Conservation (phyloP, 768 basidiomycete genomes). For the Tylopilus cervinicoccineus region DNA sequence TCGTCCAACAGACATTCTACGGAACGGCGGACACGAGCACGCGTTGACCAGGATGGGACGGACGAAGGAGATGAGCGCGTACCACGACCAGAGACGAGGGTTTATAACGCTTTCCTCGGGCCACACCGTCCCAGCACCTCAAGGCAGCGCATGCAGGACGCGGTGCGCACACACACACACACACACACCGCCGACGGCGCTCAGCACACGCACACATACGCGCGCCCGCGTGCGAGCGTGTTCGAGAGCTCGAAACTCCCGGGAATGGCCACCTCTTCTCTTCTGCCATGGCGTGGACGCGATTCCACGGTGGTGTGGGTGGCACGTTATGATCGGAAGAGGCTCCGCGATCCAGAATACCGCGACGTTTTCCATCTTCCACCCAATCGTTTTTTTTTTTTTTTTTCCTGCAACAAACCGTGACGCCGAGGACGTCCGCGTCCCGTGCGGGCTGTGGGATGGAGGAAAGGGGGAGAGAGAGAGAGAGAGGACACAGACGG, state of each 20-base stretch:
- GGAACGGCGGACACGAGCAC: neutral
- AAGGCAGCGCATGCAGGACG: neutral
- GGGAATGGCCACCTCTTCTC: slow-evolving; percentile 3
- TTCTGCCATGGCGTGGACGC: slow-evolving; percentile 3
- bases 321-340: neutral
- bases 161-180: neutral
- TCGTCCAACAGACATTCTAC: slow-evolving; percentile 7
- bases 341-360: slow-evolving; percentile 1
- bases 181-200: slow-evolving; percentile 7
- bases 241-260: slow-evolving; percentile 8
- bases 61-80: neutral
- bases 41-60: neutral
- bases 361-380: neutral
- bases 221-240: no score
- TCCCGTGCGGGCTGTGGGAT: no score
- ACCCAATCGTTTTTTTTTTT: neutral
- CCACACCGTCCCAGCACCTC: neutral
- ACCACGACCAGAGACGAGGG: neutral
- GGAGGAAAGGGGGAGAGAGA: neutral
- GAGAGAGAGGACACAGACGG: neutral
- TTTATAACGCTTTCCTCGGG: slow-evolving; percentile 8
- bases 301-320: neutral
- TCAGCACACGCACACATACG: slow-evolving; percentile 1
- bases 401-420: neutral
- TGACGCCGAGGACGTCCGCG: neutral